Percentiles rank a stretch among this genome's conserved stretches.
These are phyloP conservation scores for Diddensiella transvaalensis DNA, from an alignment of 805 yeast species.

Conservation along the genomic window DNA sequence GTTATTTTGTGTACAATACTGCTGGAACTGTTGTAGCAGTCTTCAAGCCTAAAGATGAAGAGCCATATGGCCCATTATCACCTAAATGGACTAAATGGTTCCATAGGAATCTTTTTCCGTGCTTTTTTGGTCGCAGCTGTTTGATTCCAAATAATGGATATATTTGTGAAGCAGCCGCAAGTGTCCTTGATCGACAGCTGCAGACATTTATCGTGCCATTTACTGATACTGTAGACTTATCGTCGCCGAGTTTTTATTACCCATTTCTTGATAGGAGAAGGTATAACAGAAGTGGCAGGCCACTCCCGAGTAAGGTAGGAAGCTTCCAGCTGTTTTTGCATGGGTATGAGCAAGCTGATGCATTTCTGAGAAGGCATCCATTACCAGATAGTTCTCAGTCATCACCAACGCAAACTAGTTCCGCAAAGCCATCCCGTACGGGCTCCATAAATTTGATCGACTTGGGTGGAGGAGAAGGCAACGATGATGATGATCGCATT, in stretches of 20 bases:
- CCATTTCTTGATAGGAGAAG: conserved; percentile 44
- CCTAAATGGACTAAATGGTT: conserved; percentile 82
- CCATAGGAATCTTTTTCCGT: conserved; percentile 70
- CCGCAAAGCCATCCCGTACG: background rate
- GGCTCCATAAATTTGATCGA: background rate
- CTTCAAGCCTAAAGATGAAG: conserved; percentile 77
- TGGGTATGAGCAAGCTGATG: conserved; percentile 59
- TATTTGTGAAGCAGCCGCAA: conserved; percentile 68
- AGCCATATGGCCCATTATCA: conserved; percentile 72
- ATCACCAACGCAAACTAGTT: background rate
- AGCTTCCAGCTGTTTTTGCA: conserved; percentile 61
- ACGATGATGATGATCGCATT: conserved; percentile 2
- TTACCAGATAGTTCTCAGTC: conserved; percentile 41
- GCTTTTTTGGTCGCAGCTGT: conserved; percentile 72
- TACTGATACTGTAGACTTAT: conserved; percentile 53
- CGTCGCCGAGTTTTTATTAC: conserved; percentile 51
- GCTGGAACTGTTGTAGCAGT: conserved; percentile 47
- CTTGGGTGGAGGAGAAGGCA: background rate
- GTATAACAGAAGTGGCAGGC: conserved; percentile 25
- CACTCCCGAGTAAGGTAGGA: conserved; percentile 52
- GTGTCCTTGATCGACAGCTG: conserved; percentile 58
- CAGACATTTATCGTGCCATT: conserved; percentile 60
- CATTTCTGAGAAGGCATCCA: conserved; percentile 54
- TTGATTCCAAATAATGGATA: conserved; percentile 70
- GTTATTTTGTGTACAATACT: conserved; percentile 52